phyloP scores from a whole-genome alignment of 495 filamentous ascomycete species.

The Tuber indicum region DNA sequence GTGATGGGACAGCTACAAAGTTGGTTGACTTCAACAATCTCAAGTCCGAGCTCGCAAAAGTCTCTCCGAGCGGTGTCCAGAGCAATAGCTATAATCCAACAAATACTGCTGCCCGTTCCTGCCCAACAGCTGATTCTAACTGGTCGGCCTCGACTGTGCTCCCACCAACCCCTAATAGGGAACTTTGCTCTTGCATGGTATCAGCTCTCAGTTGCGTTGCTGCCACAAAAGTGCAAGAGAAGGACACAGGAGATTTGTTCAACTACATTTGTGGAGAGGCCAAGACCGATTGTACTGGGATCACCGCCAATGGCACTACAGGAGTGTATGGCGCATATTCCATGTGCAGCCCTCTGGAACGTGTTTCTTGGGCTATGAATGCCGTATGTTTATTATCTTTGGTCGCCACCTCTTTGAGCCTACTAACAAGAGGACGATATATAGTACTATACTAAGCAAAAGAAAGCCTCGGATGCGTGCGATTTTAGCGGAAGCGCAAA shows the following conservation, averaged over 20 bases:
- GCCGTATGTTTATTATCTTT: constrained; percentile 33
- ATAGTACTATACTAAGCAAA: constrained; percentile 65
- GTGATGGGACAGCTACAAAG: constrained; percentile 40
- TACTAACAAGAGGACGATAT: constrained; percentile 4
- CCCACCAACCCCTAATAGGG: constrained; percentile 69
- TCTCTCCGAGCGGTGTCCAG: constrained; percentile 58
- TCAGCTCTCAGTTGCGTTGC: constrained; percentile 64
- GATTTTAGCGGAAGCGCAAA: constrained; percentile 65
- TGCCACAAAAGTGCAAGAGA: constrained; percentile 45
- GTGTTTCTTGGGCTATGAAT: constrained; percentile 76
- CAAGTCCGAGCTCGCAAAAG: constrained; percentile 61
- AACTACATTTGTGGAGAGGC: constrained; percentile 60
- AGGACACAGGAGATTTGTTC: constrained; percentile 62
- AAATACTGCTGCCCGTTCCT: constrained; percentile 64
- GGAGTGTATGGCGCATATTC: constrained; percentile 82
- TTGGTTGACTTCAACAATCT: constrained; percentile 73
- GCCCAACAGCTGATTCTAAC: constrained; percentile 56
- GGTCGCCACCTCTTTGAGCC: not conserved
- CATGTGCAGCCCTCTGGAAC: constrained; percentile 73
- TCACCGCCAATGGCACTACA: constrained; percentile 60
- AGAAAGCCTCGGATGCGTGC: constrained; percentile 56
- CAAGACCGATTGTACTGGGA: constrained; percentile 59
- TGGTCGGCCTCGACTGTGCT: constrained; percentile 69
- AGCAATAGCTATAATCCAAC: constrained; percentile 66
- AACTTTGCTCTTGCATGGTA: constrained; percentile 78